Evolutionary conservation across 257 asterid genomes (phyloP).

Genomic region (Solanum chaucha): DNA sequence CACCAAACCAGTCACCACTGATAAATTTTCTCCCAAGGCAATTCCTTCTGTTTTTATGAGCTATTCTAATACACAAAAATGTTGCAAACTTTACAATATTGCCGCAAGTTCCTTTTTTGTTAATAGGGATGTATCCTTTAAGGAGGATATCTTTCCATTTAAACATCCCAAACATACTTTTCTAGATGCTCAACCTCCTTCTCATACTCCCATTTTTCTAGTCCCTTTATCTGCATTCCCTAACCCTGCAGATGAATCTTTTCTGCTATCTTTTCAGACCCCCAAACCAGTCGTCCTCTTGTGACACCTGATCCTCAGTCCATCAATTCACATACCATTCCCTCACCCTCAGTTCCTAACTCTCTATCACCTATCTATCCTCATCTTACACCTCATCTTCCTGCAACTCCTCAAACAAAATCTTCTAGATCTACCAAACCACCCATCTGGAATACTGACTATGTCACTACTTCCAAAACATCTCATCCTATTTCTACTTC

Average conservation of each 20-base stretch:
- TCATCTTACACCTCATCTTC: background rate
- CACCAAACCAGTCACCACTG: background rate
- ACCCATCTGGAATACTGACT: background rate
- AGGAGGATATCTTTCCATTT: background rate
- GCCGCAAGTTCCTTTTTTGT: background rate
- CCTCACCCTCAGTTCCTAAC: background rate
- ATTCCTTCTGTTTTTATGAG: background rate
- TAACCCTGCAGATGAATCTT: background rate
- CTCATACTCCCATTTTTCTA: background rate
- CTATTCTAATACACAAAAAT: background rate
- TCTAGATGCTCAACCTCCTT: background rate
- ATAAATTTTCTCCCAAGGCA: background rate
- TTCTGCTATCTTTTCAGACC: background rate
- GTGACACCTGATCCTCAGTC: background rate
- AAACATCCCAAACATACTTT: background rate
- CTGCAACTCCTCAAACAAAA: background rate
- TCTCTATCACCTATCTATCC: background rate
- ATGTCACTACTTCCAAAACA: background rate
- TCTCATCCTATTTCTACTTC: background rate
- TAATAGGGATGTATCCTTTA: background rate
- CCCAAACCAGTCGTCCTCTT: background rate
- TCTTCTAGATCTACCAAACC: background rate
- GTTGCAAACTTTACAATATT: background rate
- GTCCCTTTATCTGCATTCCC: background rate
- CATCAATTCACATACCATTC: background rate